phyloP scores from a whole-genome alignment of 352 stramenopile species.

The Thraustochytrium sp. region DNA sequence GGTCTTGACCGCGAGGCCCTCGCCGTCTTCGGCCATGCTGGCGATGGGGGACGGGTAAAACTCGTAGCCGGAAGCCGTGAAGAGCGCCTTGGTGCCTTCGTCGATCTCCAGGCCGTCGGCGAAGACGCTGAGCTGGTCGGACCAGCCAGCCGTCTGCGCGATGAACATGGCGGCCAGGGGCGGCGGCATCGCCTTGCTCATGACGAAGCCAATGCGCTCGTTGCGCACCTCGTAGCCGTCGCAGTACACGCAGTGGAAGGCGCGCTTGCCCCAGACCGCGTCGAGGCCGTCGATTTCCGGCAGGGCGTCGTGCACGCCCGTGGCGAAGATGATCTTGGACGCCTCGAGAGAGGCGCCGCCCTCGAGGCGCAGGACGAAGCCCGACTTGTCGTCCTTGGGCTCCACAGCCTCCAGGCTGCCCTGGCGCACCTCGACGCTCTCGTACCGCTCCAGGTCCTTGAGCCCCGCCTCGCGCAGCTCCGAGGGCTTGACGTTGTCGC shows the following conservation, averaged over 20 bases:
- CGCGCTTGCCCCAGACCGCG: not conserved
- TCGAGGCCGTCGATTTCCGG: slow-evolving; percentile 1
- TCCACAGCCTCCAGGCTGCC: not conserved
- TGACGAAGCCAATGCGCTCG: not conserved
- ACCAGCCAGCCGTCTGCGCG: not conserved
- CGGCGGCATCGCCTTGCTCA: not conserved
- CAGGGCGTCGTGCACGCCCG: not conserved
- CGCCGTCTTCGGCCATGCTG: not conserved
- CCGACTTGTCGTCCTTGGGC: not conserved
- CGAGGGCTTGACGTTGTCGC: not conserved
- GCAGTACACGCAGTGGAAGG: slow-evolving; percentile 4
- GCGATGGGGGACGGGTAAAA: not conserved
- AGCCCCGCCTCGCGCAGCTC: not conserved
- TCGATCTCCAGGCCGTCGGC: not conserved
- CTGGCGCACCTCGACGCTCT: not conserved
- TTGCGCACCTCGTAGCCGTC: not conserved
- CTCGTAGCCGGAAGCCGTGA: not conserved
- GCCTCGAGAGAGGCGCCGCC: not conserved
- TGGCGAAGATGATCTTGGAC: not conserved
- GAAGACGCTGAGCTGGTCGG: not conserved
- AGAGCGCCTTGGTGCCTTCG: not conserved
- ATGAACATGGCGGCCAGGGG: not conserved
- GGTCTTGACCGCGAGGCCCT: not conserved
- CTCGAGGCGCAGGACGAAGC: not conserved
- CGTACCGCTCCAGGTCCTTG: not conserved